Evolutionary conservation across 1,284 basidiomycete species (phyloP), one percentile per base, ranked within the genome.

Genomic region (Ceratobasidium papillatum): DNA sequence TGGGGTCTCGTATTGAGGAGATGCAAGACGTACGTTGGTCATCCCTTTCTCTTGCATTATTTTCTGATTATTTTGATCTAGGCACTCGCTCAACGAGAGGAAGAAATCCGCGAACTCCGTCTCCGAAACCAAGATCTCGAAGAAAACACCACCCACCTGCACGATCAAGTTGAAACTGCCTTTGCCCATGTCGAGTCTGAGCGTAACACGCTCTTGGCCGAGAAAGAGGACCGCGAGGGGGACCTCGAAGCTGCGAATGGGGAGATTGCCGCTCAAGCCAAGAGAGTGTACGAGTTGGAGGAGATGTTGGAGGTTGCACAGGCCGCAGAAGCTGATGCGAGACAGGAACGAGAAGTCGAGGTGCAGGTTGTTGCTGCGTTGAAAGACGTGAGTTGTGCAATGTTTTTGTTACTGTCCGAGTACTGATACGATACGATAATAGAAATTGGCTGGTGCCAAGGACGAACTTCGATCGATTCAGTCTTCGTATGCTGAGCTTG

Each of bases 21-120:
- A 83, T 93, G 22, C 87, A 88, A n/a, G 92, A 94, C 81, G 92
- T 93, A 79, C 75, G 87, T 84, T 11, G 30, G 1, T 49, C 14
- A 25, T 47, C 52, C 8, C 32, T 34, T 30, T 49, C 43, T 11
- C n/a, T 17, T 19, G 11, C 30, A 1, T 32, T 38, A 1, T 8
- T 25, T 17, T 19, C 38, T 65, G 19, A 54, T 49, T 58, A 38
- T 69, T 45, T 45, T 19, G 14, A 25, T 54, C 25, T 49, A 75
- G 91, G 89, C 88, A 25, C 84, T 94, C 9, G 88, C 89, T 12
- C 91, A 94, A 78, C 87, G 91, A 25, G 92, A 94, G 77, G 84
- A 87, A 1, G 91, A 94, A 78, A 88, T 88, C 43, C 89, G 90
- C 77, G 90, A 92, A 69, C 86, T 94, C 11, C 89, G 92, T 8